These are phyloP conservation scores for Hypoxylon sp. DNA, from an alignment of 2,329 filamentous ascomycete genomes.

Conservation along the genomic window DNA sequence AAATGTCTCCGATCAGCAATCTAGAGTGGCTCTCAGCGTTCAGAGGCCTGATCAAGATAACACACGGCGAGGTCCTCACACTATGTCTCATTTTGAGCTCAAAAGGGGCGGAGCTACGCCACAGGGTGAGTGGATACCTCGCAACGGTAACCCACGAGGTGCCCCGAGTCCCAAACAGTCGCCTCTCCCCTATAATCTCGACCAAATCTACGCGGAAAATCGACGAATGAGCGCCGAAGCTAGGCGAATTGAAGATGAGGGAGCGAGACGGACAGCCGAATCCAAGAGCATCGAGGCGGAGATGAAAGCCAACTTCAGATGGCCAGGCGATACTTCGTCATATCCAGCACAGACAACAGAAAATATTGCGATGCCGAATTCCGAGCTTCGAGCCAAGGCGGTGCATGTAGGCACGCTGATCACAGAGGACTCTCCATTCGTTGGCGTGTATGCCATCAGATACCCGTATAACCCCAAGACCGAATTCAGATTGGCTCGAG, in stretches of 20 bases:
- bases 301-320: neutral
- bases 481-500: constrained; percentile 17
- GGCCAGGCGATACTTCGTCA: constrained; percentile 18
- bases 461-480: neutral
- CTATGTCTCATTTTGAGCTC: neutral
- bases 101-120: neutral
- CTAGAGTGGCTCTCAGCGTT: too few species aligned
- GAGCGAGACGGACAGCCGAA: neutral
- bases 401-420: constrained; percentile 29
- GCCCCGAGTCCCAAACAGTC: neutral
- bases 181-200: constrained; percentile 16
- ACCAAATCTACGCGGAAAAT: neutral
- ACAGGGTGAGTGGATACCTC: neutral
- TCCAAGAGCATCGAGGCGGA: neutral
- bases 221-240: constrained; percentile 11
- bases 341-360: constrained; percentile 20
- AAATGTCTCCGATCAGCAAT: neutral
- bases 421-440: neutral
- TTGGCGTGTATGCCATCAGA: constrained; percentile 29
- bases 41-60: neutral
- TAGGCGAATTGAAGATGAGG: neutral
- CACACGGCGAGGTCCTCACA: neutral
- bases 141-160: neutral
- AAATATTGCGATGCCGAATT: neutral
- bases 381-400: constrained; percentile 23